Evolutionary conservation across 768 basidiomycete species (phyloP).

Genomic region (Xerocomus brunneocitrinus): DNA sequence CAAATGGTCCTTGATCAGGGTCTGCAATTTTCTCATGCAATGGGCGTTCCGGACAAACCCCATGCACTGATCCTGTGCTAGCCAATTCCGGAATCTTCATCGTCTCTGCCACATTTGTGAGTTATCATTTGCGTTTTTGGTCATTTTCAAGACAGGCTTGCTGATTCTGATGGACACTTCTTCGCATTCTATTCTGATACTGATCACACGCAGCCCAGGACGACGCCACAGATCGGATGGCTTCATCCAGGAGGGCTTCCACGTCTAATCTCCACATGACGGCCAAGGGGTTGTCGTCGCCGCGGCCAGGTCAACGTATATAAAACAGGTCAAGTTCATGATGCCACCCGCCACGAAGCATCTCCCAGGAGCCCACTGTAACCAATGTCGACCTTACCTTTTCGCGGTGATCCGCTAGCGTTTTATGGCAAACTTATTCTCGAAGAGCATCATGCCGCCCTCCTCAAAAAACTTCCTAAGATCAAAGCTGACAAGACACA

Average conservation of each 20-base stretch:
- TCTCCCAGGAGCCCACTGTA: background rate
- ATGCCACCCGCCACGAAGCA: too few species aligned
- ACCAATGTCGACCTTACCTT: slow-evolving; percentile 7
- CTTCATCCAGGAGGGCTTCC: background rate
- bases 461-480: background rate
- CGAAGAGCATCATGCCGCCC: slow-evolving; percentile 2
- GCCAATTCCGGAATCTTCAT: too few species aligned
- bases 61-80: too few species aligned
- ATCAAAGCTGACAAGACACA: background rate
- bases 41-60: background rate
- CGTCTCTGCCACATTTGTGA: background rate
- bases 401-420: slow-evolving; percentile 15
- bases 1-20: background rate
- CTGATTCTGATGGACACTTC: background rate
- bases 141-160: background rate
- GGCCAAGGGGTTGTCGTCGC: background rate
- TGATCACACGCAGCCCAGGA: background rate
- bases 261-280: background rate
- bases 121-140: background rate
- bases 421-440: slow-evolving; percentile 14
- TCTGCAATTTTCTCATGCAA: background rate
- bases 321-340: background rate
- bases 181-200: background rate
- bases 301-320: background rate
- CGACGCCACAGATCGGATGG: background rate